A percentile compares a stretch with the other conserved stretches of the same genome.
These are phyloP conservation scores for Penicillium rolfsii DNA, from an alignment of 2,329 filamentous ascomycete species.

Conservation along the genomic window DNA sequence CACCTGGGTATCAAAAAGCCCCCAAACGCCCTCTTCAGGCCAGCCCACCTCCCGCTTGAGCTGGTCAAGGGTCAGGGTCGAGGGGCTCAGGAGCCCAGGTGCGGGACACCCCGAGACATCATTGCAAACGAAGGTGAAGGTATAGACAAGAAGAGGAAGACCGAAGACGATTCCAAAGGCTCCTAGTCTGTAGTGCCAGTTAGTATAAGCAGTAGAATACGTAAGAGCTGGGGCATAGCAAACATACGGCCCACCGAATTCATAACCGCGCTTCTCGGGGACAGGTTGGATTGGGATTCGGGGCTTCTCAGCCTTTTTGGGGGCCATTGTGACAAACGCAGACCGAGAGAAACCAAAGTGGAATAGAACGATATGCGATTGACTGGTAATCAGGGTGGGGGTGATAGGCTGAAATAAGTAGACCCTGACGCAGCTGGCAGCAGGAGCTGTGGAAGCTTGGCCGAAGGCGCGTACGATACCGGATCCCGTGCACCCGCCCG, in stretches of 20 bases:
- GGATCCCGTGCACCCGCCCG: constrained; percentile 19
- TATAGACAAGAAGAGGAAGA: constrained; percentile 77
- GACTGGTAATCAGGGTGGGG: not conserved
- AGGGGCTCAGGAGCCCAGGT: constrained; percentile 75
- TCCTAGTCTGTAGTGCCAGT: constrained; percentile 62
- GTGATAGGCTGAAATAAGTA: constrained; percentile 16
- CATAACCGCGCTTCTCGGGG: constrained; percentile 50
- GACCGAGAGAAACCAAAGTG: not conserved
- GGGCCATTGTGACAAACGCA: constrained; percentile 30
- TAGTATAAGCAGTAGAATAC: constrained; percentile 25
- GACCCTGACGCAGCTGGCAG: not conserved
- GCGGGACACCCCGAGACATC: constrained; percentile 89
- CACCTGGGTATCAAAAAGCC: constrained; percentile 70
- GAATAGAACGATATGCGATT: not conserved
- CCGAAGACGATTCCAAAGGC: constrained; percentile 77
- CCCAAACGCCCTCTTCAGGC: constrained; percentile 70
- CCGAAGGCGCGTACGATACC: constrained; percentile 24
- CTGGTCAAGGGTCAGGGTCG: constrained; percentile 68
- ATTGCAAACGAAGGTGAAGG: constrained; percentile 85
- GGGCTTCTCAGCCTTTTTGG: constrained; percentile 36
- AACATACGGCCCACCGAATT: constrained; percentile 53
- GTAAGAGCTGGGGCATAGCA: not conserved
- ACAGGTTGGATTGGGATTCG: constrained; percentile 40
- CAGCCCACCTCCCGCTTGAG: constrained; percentile 82
- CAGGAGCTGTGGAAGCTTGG: not conserved